A percentile compares a stretch with the other conserved stretches of the same genome.
Conservation (phyloP, 2,329 filamentous ascomycete genomes). For the Aplosporella prunicola region DNA sequence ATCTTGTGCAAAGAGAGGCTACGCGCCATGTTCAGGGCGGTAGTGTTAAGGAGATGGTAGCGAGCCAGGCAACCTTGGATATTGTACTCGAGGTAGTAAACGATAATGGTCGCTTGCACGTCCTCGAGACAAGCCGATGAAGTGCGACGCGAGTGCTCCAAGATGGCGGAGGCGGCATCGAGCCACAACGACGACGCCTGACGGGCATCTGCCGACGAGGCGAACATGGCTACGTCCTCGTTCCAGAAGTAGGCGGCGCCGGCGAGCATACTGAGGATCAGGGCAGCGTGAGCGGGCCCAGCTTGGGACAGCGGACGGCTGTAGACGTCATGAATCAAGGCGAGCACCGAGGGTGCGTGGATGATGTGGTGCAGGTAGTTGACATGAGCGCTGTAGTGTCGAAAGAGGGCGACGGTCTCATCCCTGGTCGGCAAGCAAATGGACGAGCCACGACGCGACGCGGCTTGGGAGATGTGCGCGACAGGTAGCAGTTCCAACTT, state of each 20-base stretch:
- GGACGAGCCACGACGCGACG: neutral
- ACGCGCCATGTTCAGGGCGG: neutral
- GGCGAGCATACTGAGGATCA: neutral
- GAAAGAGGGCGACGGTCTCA: neutral
- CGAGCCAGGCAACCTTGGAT: no score
- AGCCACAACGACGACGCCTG: neutral
- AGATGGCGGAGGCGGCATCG: neutral
- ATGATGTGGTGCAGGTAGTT: slow-evolving; percentile 1
- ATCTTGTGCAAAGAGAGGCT: no score
- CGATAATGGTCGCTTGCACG: no score
- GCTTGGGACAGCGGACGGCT: neutral
- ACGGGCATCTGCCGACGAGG: neutral
- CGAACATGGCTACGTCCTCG: neutral
- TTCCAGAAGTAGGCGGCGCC: slow-evolving; percentile 1
- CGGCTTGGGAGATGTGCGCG: no score
- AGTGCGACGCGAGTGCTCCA: neutral
- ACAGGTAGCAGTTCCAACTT: no score
- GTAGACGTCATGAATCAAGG: neutral
- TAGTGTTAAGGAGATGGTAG: neutral
- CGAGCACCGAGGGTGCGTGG: neutral
- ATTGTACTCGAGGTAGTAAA: no score
- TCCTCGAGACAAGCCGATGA: neutral
- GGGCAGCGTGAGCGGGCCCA: neutral
- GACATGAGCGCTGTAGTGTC: neutral
- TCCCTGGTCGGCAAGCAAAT: neutral